phyloP scores from a whole-genome alignment of 2,329 filamentous ascomycete genomes.

The Aspergillus sp. region DNA sequence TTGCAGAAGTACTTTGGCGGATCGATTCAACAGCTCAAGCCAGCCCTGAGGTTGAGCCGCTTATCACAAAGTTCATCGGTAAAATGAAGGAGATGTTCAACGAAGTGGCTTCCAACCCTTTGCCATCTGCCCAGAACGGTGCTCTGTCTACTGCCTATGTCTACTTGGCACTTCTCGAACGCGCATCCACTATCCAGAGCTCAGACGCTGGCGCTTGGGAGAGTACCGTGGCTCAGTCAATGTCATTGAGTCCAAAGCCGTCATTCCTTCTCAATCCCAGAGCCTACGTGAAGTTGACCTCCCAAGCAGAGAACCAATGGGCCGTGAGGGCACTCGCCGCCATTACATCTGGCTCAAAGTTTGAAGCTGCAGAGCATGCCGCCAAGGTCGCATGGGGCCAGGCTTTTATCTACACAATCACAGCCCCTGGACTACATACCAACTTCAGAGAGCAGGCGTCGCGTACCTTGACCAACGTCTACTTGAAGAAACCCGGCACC shows the following conservation, averaged over 20 bases:
- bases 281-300: slow-evolving; percentile 70
- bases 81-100: slow-evolving; percentile 58
- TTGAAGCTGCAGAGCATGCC: slow-evolving; percentile 38
- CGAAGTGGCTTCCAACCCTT: slow-evolving; percentile 69
- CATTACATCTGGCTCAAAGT: slow-evolving; percentile 48
- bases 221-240: slow-evolving; percentile 53
- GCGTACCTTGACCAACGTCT: slow-evolving; percentile 55
- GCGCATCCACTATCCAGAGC: slow-evolving; percentile 42
- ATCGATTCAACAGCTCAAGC: slow-evolving; percentile 42
- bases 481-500: slow-evolving; percentile 49
- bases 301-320: slow-evolving; percentile 72
- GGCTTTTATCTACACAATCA: slow-evolving; percentile 70
- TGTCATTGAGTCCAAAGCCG: slow-evolving; percentile 67
- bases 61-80: slow-evolving; percentile 44
- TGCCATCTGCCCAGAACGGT: slow-evolving; percentile 71
- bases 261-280: slow-evolving; percentile 80
- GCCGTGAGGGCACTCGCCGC: slow-evolving; percentile 61
- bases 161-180: slow-evolving; percentile 54
- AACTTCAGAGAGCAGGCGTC: slow-evolving; percentile 57
- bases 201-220: slow-evolving; percentile 44
- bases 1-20: slow-evolving; percentile 62
- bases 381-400: slow-evolving; percentile 71
- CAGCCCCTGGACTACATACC: slow-evolving; percentile 53
- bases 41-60: slow-evolving; percentile 38
- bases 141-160: slow-evolving; percentile 74